Evolutionary conservation across 1,284 basidiomycete species (phyloP).

Genomic region (Mycocalia duriaeana): DNA sequence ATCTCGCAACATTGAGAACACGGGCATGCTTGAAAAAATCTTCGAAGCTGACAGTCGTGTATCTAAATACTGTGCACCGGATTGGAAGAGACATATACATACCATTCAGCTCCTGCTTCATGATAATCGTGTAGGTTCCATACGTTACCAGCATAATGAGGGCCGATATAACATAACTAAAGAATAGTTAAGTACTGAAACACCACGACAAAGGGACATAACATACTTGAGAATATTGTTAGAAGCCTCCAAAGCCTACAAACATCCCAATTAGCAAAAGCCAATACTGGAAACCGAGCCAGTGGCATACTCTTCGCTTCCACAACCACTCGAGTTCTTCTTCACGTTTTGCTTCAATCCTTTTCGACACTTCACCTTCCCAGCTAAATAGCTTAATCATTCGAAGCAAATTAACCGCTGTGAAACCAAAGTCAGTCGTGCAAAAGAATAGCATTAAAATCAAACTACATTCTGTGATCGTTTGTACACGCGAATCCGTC

Average conservation of each 20-base stretch:
- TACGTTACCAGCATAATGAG: slow-evolving; percentile 67
- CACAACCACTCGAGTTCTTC: slow-evolving; percentile 48
- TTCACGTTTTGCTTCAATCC: slow-evolving; percentile 46
- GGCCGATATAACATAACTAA: slow-evolving; percentile 58
- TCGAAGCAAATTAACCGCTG: slow-evolving; percentile 45
- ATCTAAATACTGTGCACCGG: too few relatives aligned
- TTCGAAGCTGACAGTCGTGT: slow-evolving; percentile 26
- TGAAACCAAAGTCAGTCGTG: background rate
- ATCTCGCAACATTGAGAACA: slow-evolving; percentile 36
- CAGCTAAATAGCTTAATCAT: slow-evolving; percentile 75
- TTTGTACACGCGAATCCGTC: slow-evolving; percentile 43
- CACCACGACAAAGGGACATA: slow-evolving; percentile 26
- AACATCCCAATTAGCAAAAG: background rate
- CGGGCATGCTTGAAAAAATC: slow-evolving; percentile 33
- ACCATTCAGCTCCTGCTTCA: slow-evolving; percentile 31
- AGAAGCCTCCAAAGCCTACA: background rate
- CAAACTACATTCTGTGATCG: slow-evolving; percentile 42
- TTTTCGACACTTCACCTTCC: slow-evolving; percentile 50
- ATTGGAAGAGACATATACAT: slow-evolving; percentile 1
- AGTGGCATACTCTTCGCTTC: slow-evolving; percentile 32
- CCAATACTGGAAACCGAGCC: too few relatives aligned
- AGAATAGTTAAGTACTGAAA: background rate
- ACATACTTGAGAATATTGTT: slow-evolving; percentile 30
- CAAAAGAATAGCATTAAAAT: slow-evolving; percentile 1
- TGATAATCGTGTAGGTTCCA: slow-evolving; percentile 44